Percentiles rank a stretch among this genome's conserved stretches.
These are phyloP conservation scores for Paramecium sonneborni DNA, from an alignment of 73 alveolate species.

Conservation along the genomic window DNA sequence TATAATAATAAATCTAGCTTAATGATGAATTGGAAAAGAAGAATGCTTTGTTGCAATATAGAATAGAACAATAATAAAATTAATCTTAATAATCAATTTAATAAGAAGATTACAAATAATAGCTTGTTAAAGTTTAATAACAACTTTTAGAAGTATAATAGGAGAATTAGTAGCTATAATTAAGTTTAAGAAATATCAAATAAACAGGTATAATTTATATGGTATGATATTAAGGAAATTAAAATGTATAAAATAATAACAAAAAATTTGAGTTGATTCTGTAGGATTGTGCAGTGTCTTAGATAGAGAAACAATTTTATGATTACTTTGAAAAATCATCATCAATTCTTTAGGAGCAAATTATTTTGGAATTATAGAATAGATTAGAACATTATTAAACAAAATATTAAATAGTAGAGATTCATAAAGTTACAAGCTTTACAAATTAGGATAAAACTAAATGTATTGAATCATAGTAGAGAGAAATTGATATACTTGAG, in stretches of 20 bases:
- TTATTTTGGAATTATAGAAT: not conserved
- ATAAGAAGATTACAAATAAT: not conserved
- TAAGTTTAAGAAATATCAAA: not conserved
- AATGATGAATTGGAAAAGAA: slow-evolving; percentile 17
- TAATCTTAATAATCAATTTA: not conserved
- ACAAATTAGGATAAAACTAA: not conserved
- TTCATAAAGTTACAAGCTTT: not conserved
- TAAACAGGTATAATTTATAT: not conserved
- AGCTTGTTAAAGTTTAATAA: not conserved
- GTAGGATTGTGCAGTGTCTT: not conserved
- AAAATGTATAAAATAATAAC: not conserved
- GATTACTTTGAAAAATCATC: not conserved
- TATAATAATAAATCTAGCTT: not conserved
- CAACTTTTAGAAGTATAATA: not conserved
- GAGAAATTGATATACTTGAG: not conserved
- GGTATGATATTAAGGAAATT: not conserved
- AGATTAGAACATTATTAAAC: not conserved
- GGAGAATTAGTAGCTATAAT: not conserved
- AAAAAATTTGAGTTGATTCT: not conserved
- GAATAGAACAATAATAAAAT: slow-evolving; percentile 4
- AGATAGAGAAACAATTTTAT: not conserved
- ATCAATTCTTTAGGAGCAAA: not conserved
- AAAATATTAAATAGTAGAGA: not conserved
- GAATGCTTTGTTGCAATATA: not conserved
- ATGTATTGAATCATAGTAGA: not conserved